Evolutionary conservation across 139 green algal genomes (phyloP), one percentile per base, ranked within the genome.

Genomic region (Zygnema circumcarinatum): DNA sequence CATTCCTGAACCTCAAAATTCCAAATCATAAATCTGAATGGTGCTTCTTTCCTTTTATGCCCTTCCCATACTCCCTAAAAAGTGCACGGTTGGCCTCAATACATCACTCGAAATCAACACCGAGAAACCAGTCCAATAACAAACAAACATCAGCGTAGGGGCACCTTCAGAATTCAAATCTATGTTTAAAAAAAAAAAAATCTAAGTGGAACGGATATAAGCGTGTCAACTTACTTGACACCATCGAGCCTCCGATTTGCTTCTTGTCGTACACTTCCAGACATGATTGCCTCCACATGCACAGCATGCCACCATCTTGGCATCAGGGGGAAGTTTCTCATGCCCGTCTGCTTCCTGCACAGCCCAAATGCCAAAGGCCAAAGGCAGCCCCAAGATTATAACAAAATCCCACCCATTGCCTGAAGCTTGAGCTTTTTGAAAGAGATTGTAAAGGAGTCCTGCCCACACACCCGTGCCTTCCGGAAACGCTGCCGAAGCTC

Each of bases 171-270:
- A n/a, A n/a, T n/a, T n/a, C n/a, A n/a, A n/a, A n/a, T n/a, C n/a
- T n/a, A n/a, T n/a, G n/a, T n/a, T n/a, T n/a, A n/a, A n/a, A n/a
- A n/a, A n/a, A n/a, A n/a, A n/a, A n/a, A n/a, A n/a, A n/a, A n/a
- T n/a, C n/a, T n/a, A n/a, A n/a, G n/a, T n/a, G n/a, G n/a, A n/a
- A n/a, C n/a, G n/a, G n/a, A n/a, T n/a, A n/a, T n/a, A n/a, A n/a
- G n/a, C n/a, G n/a, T n/a, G n/a, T n/a, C n/a, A n/a, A 62, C 47
- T 62, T 36, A 78, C 69, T 42, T 78, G 69, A 42, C 69, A 78
- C 69, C 69, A 78, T 78, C 69, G 69, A 7, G 69, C 69, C 69
- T 78, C 36, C 35, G 69, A 53, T 42, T 41, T 78, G 3, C 7
- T 42, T 11, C 36, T 78, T 11, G 3, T 3, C 11, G 16, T 41